Conservation (phyloP, 257 asterid genomes). For the Thymus quinquecostatus region DNA sequence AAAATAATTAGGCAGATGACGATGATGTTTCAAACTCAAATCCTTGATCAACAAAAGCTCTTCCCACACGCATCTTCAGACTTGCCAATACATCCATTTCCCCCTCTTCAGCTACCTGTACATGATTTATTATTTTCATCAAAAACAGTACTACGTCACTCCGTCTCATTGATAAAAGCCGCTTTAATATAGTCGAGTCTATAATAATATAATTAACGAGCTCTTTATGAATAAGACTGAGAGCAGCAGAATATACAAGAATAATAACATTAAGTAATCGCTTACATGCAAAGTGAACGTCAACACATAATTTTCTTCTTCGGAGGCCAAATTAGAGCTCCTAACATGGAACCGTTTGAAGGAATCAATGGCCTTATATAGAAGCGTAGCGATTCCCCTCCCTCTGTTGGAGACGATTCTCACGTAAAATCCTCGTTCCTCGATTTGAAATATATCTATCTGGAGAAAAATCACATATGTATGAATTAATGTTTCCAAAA, state of each 20-base stretch:
- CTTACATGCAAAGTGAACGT: conserved; percentile 66
- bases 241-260: too few relatives aligned
- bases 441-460: conserved; percentile 69
- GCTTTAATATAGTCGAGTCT: too few relatives aligned
- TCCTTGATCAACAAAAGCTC: conserved; percentile 59
- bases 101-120: conserved; percentile 54
- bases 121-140: not conserved
- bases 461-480: conserved; percentile 25
- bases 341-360: conserved; percentile 46
- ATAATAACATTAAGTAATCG: not conserved
- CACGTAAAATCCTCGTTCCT: conserved; percentile 58
- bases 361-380: conserved; percentile 62
- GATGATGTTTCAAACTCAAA: conserved; percentile 51
- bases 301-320: conserved; percentile 47
- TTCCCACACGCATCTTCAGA: conserved; percentile 65
- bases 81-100: conserved; percentile 42
- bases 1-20: conserved; percentile 20
- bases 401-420: conserved; percentile 58
- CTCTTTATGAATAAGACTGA: too few relatives aligned
- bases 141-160: too few relatives aligned
- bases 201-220: too few relatives aligned
- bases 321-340: conserved; percentile 59
- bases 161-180: too few relatives aligned
- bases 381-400: conserved; percentile 51
- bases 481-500: not conserved